Percentiles rank a stretch among this genome's conserved stretches.
Evolutionary conservation across 1,284 basidiomycete genomes (phyloP).

Genomic region (Gymnopus androsaceus): DNA sequence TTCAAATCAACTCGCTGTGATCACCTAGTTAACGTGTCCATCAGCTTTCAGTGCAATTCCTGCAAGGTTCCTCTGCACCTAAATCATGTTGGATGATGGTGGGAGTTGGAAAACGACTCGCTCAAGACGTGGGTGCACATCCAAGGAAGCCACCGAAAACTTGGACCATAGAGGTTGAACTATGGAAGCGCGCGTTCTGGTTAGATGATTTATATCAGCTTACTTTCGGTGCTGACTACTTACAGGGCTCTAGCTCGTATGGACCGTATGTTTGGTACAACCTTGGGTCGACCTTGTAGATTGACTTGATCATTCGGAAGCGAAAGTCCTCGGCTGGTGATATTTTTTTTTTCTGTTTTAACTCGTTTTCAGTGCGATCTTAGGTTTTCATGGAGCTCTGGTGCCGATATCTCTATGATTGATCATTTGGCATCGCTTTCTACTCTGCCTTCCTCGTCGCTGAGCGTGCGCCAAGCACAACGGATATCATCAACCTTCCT

Average conservation of each 20-base stretch:
- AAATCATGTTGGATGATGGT: slow-evolving; percentile 74
- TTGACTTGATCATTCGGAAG: slow-evolving; percentile 50
- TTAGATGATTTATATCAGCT: slow-evolving; percentile 29
- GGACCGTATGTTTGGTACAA: slow-evolving; percentile 67
- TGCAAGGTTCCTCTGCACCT: slow-evolving; percentile 64
- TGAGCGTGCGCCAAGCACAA: too few relatives aligned
- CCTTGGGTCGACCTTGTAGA: slow-evolving; percentile 81
- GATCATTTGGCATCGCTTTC: too few relatives aligned
- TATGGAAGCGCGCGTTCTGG: slow-evolving; percentile 85
- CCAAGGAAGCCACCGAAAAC: slow-evolving; percentile 44
- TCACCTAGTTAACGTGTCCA: neutral
- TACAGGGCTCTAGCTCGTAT: slow-evolving; percentile 61
- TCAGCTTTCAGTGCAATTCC: slow-evolving; percentile 47
- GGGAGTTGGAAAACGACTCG: slow-evolving; percentile 69
- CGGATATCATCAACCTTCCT: too few relatives aligned
- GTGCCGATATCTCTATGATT: too few relatives aligned
- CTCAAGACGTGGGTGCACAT: slow-evolving; percentile 72
- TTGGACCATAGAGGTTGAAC: slow-evolving; percentile 57
- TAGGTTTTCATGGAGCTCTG: too few relatives aligned
- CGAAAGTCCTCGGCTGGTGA: too few relatives aligned
- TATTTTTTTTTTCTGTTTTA: too few relatives aligned
- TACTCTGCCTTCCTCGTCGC: too few relatives aligned
- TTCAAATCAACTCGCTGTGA: slow-evolving; percentile 13
- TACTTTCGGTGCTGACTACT: neutral
- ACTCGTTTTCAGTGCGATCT: too few relatives aligned